Evolutionary conservation across 1,284 basidiomycete genomes (phyloP), one percentile per base, ranked within the genome.

Genomic region (Sanghuangporus baumii): DNA sequence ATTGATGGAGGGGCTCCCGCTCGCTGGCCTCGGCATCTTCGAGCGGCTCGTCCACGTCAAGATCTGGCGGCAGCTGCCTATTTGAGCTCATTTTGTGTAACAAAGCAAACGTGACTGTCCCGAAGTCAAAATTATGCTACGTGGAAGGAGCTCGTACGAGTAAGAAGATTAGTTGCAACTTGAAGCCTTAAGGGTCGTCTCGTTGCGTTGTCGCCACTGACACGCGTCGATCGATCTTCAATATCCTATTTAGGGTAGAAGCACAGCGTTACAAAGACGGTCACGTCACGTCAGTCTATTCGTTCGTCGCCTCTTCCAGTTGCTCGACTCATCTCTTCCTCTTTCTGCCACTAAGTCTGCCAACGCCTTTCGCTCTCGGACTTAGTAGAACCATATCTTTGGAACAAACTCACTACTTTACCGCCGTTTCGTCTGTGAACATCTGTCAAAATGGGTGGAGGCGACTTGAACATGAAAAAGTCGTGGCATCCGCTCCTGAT

Each of bases 401-500:
- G 11, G 2, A 50, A 9, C 47, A 16, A 18, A 18, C 14, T 16
- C 16, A 31, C 7, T 55, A 9, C 60, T 67, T 16, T 41, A 62
- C 64, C 48, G 26, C 56, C 2, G 1, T 14, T 46, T 31, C 26
- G 26, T 31, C 26, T 31, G 26, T 63, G 61, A 67, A 71, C 71
- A 67, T 61, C 67, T 73, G 68, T 69, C 81, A 95, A 90, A 71
- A 97, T 97, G 94, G 94, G 94, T 85, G 93, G 93, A 66, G 93
- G 93, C 68, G 93, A 95, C 74, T 81, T 94, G 75, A 94, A 94
- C 72, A 96, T 96, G 94, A 98, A 97, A 77, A 96, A 96, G 84
- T 94, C 93, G 68, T 98, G 96, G 95, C 95, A 98, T 76, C 94
- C 94, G 82, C 91, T 96, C 83, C 92, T 98, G 79, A 78, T 96